A percentile compares a stretch with the other conserved stretches of the same genome.
Evolutionary conservation across 768 basidiomycete species (phyloP).

Genomic region (Tylopilus vinaceipallidus): DNA sequence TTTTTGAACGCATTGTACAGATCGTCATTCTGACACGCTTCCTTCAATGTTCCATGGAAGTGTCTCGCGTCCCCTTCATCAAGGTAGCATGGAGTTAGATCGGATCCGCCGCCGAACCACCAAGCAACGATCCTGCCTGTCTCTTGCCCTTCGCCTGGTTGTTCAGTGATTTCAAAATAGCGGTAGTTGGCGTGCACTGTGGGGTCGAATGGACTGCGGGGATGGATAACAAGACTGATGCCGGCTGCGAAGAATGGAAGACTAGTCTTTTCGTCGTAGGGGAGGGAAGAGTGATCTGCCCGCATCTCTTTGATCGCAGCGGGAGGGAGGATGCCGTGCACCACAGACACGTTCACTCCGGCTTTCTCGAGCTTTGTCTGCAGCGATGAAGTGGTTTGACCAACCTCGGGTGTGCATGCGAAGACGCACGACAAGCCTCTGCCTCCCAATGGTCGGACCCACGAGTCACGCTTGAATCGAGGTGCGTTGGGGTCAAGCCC

Average conservation of each 20-base stretch:
- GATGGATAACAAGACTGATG: slow-evolving; percentile 90
- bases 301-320: slow-evolving; percentile 93
- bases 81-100: slow-evolving; percentile 92
- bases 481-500: slow-evolving; percentile 69
- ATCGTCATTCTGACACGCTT: slow-evolving; percentile 68
- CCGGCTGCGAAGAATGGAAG: slow-evolving; percentile 95
- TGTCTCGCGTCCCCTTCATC: slow-evolving; percentile 83
- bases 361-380: slow-evolving; percentile 84
- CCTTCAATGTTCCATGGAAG: slow-evolving; percentile 80
- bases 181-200: slow-evolving; percentile 97
- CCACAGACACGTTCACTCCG: slow-evolving; percentile 92
- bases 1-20: slow-evolving; percentile 83
- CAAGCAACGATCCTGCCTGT: slow-evolving; percentile 70
- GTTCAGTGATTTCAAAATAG: slow-evolving; percentile 89
- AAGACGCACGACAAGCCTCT: slow-evolving; percentile 84
- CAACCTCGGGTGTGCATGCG: slow-evolving; percentile 39
- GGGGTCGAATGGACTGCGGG: slow-evolving; percentile 88
- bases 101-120: slow-evolving; percentile 99
- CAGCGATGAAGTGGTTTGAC: slow-evolving; percentile 33
- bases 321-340: slow-evolving; percentile 85
- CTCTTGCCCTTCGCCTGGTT: slow-evolving; percentile 32
- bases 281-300: slow-evolving; percentile 80
- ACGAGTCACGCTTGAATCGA: slow-evolving; percentile 77
- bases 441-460: slow-evolving; percentile 68
- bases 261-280: slow-evolving; percentile 54